Evolutionary conservation across 148 eudicot genomes (phyloP).

Genomic region (Chenopodium album): DNA sequence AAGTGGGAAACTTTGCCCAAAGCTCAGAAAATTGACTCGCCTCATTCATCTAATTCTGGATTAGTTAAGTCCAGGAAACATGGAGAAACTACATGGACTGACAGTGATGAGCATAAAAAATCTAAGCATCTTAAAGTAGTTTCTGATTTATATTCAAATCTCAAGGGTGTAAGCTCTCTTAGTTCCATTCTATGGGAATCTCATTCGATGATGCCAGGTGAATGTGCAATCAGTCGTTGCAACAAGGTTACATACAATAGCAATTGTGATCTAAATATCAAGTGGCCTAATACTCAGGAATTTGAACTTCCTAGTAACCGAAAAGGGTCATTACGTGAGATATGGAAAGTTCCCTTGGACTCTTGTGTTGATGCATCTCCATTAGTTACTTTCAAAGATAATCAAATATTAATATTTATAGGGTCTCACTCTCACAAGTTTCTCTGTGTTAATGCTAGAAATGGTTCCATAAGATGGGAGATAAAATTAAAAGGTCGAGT

Average conservation of each 20-base stretch:
- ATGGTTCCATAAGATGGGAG: conserved; percentile 72
- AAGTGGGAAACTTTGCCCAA: conserved; percentile 31
- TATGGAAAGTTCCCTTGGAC: conserved; percentile 76
- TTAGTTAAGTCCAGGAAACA: conserved; percentile 30
- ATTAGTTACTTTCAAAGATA: conserved; percentile 51
- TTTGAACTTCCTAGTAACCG: conserved; percentile 42
- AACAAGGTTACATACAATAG: conserved; percentile 44
- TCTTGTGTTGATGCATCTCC: conserved; percentile 98
- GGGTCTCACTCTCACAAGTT: conserved; percentile 87
- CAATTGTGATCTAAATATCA: conserved; percentile 24
- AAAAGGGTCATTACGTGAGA: conserved; percentile 43
- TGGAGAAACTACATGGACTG: conserved; percentile 25
- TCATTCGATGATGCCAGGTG: conserved; percentile 7
- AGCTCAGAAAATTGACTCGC: conserved; percentile 23
- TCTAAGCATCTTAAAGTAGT: conserved; percentile 47
- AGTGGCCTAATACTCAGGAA: conserved; percentile 26
- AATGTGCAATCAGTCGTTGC: conserved; percentile 60
- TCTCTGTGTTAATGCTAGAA: conserved; percentile 66
- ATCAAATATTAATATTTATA: conserved; percentile 49
- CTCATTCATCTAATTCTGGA: conserved; percentile 26
- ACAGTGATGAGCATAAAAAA: conserved; percentile 24
- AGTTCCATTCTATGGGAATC: conserved; percentile 44
- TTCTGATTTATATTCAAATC: conserved; percentile 23
- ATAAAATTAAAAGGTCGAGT: conserved; percentile 62
- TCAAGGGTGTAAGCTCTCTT: conserved; percentile 25